Conservation (phyloP, 768 basidiomycete genomes). For the Rhodocollybia butyracea region DNA sequence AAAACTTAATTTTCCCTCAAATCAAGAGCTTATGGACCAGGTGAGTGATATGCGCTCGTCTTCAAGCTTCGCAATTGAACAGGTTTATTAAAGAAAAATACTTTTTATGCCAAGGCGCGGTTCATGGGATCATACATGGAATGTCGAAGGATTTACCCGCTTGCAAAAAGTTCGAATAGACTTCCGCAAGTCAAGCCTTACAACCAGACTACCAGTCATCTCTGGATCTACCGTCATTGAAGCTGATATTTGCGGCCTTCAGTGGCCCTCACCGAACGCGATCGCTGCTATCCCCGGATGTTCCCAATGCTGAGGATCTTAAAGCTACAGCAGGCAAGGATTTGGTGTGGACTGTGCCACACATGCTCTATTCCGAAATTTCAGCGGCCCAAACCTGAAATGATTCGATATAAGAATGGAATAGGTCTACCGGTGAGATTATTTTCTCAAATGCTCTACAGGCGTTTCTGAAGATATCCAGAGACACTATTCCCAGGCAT, state of each 20-base stretch:
- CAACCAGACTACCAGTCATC: not conserved
- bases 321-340: not conserved
- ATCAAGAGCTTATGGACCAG: slow-evolving; percentile 1
- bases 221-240: not conserved
- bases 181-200: not conserved
- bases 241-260: not conserved
- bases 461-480: not conserved
- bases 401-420: not conserved
- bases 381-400: not conserved
- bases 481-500: not conserved
- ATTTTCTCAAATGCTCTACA: not conserved
- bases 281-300: not conserved
- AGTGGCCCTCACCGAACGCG: not conserved
- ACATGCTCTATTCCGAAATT: not conserved
- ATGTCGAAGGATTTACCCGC: not conserved
- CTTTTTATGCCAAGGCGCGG: not conserved
- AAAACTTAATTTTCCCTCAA: not conserved
- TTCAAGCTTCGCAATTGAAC: not conserved
- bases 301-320: slow-evolving; percentile 1
- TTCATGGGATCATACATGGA: not conserved
- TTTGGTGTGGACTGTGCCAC: slow-evolving; percentile 3
- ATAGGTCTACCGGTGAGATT: not conserved
- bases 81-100: not conserved
- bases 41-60: not conserved
- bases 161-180: not conserved